Percentiles rank a stretch among this genome's conserved stretches.
Evolutionary conservation across 768 basidiomycete species (phyloP).

Genomic region (Lentinula guzmanii): DNA sequence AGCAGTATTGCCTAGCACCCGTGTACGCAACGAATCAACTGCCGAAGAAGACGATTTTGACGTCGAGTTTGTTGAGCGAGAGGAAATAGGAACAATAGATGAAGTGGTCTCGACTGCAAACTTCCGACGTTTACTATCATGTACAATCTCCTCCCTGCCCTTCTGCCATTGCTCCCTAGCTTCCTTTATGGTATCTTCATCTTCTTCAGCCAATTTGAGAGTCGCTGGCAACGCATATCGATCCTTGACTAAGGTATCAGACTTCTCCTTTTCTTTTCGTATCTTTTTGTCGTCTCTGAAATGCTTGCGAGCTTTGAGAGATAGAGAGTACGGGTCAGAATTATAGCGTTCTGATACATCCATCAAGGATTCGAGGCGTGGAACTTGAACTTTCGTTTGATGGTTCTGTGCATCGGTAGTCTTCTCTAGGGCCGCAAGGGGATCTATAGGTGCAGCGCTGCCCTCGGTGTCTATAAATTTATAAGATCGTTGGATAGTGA

Average conservation of each 20-base stretch:
- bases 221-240: conserved; percentile 73
- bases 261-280: conserved; percentile 57
- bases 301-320: conserved; percentile 64
- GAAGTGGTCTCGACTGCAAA: conserved; percentile 19
- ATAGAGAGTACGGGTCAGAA: conserved; percentile 82
- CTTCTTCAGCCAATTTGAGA: conserved; percentile 60
- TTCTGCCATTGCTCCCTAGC: conserved; percentile 61
- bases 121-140: conserved; percentile 46
- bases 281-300: conserved; percentile 88
- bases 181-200: conserved; percentile 49
- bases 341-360: conserved; percentile 72
- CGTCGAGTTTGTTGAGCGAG: conserved; percentile 8
- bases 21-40: conserved; percentile 39
- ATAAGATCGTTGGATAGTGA: not conserved
- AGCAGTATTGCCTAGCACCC: conserved; percentile 53
- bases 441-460: conserved; percentile 61
- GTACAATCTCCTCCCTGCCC: conserved; percentile 41
- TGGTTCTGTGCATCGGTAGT: conserved; percentile 71
- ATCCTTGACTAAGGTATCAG: conserved; percentile 67
- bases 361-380: conserved; percentile 78
- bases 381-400: conserved; percentile 66
- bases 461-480: conserved; percentile 58
- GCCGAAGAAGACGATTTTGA: conserved; percentile 11
- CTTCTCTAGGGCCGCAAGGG: conserved; percentile 87
- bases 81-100: conserved; percentile 18